Percentiles rank a stretch among this genome's conserved stretches.
These are phyloP conservation scores for Alternaria novae-zelandiae DNA, from an alignment of 2,329 filamentous ascomycete genomes.

Conservation along the genomic window DNA sequence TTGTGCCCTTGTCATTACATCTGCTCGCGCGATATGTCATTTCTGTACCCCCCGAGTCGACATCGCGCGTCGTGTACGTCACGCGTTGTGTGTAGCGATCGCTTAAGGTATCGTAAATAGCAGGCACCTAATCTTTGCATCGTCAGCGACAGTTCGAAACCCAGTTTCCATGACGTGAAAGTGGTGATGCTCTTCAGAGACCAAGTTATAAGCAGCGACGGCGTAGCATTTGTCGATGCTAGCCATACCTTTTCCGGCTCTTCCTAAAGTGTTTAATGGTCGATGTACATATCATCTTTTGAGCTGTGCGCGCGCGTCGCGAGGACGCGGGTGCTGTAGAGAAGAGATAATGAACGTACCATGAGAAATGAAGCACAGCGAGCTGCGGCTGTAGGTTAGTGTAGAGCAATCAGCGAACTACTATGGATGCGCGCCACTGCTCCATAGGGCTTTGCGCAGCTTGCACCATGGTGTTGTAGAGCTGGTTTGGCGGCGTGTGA, in stretches of 20 bases:
- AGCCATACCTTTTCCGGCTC: conserved; percentile 61
- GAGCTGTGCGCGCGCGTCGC: conserved; percentile 18
- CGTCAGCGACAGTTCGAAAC: conserved; percentile 2
- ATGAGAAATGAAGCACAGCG: not conserved
- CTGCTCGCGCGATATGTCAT: not conserved
- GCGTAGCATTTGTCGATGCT: conserved; percentile 57
- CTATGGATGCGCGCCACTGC: not conserved
- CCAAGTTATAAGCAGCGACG: conserved; percentile 59
- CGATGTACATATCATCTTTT: conserved; percentile 45
- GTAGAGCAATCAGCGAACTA: not conserved
- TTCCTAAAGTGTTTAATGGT: conserved; percentile 55
- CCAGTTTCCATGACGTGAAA: not conserved
- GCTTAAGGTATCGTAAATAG: not conserved
- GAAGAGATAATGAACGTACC: conserved; percentile 18
- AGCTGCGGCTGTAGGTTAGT: not conserved
- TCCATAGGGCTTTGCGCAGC: not conserved
- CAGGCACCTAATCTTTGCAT: not conserved
- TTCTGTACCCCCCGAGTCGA: not conserved
- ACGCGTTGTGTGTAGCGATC: not conserved
- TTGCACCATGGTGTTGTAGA: not conserved
- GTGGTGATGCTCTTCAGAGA: conserved; percentile 47
- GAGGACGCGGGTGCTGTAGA: conserved; percentile 4
- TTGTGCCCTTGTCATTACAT: not conserved
- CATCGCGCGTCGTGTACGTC: not conserved
- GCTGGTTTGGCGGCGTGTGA: not conserved